Evolutionary conservation across 805 yeast species (phyloP).

Genomic region (Saturnispora gosingensis): DNA sequence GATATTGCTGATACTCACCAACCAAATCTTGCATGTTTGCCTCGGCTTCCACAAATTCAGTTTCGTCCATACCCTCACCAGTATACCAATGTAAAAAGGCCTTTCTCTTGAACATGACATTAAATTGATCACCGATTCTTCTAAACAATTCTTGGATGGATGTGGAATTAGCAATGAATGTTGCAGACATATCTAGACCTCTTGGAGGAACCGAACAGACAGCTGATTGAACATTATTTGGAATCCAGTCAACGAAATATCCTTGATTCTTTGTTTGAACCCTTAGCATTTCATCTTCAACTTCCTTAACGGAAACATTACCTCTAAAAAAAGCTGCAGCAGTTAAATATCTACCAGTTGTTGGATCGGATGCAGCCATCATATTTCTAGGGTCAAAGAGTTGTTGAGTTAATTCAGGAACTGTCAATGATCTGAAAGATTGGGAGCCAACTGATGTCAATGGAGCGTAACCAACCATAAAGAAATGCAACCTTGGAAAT

Average conservation of each 20-base stretch:
- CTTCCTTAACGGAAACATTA: slow-evolving; percentile 85
- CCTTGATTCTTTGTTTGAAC: slow-evolving; percentile 75
- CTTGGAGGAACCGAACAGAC: slow-evolving; percentile 86
- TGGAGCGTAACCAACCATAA: slow-evolving; percentile 94
- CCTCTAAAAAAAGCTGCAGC: slow-evolving; percentile 95
- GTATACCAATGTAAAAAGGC: slow-evolving; percentile 97
- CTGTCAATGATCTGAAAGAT: slow-evolving; percentile 75
- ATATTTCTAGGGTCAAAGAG: slow-evolving; percentile 85
- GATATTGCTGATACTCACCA: slow-evolving; percentile 87
- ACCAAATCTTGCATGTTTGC: slow-evolving; percentile 84
- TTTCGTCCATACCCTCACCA: slow-evolving; percentile 92
- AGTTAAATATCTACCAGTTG: slow-evolving; percentile 83
- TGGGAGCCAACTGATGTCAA: slow-evolving; percentile 72
- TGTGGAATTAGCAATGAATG: slow-evolving; percentile 88
- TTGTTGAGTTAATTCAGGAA: slow-evolving; percentile 89
- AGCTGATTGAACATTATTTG: slow-evolving; percentile 89
- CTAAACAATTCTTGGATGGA: slow-evolving; percentile 85
- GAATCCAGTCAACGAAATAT: slow-evolving; percentile 93
- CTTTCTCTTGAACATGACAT: slow-evolving; percentile 86
- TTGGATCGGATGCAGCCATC: slow-evolving; percentile 95
- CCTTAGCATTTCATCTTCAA: slow-evolving; percentile 85
- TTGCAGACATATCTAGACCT: slow-evolving; percentile 81
- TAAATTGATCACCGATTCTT: slow-evolving; percentile 83
- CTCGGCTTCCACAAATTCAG: slow-evolving; percentile 91
- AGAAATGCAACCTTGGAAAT: slow-evolving; percentile 90